These are phyloP conservation scores for Penicillium sp. DNA, from an alignment of 2,329 filamentous ascomycete species.

Conservation along the genomic window DNA sequence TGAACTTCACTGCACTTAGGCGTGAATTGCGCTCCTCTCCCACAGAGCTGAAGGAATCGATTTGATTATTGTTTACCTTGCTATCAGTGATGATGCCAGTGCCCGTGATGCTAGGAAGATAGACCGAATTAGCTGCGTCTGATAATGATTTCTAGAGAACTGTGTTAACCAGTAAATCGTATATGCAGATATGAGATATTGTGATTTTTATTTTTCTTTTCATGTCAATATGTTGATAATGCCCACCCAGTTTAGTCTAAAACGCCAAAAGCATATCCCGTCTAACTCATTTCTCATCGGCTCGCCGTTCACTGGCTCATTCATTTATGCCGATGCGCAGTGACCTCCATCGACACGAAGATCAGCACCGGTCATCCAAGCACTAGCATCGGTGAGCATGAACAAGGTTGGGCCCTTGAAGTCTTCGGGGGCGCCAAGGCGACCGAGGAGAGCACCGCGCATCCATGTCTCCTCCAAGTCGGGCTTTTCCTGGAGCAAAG, in stretches of 20 bases:
- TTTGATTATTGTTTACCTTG: not conserved
- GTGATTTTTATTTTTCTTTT: not conserved
- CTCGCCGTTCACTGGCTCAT: not conserved
- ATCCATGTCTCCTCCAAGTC: conserved; percentile 40
- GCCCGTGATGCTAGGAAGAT: too few relatives aligned
- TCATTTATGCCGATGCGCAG: conserved; percentile 24
- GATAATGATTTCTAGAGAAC: not conserved
- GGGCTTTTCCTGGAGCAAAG: not conserved
- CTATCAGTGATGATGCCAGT: too few relatives aligned
- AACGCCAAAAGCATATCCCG: conserved; percentile 14
- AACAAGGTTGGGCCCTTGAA: conserved; percentile 5
- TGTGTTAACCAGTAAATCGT: not conserved
- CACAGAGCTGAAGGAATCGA: not conserved
- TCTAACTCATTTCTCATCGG: conserved; percentile 11
- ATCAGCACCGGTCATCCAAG: conserved; percentile 11
- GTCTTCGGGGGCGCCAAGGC: not conserved
- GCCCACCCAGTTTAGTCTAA: not conserved
- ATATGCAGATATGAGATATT: not conserved
- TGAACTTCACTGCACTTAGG: conserved; percentile 41
- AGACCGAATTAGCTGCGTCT: too few relatives aligned
- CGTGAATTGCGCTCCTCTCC: not conserved
- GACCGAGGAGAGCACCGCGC: conserved; percentile 4
- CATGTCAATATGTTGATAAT: not conserved
- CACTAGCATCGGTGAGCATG: conserved; percentile 5
- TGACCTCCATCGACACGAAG: conserved; percentile 11